Conservation (phyloP, 352 stramenopile genomes). For the Plasmopara muralis region DNA sequence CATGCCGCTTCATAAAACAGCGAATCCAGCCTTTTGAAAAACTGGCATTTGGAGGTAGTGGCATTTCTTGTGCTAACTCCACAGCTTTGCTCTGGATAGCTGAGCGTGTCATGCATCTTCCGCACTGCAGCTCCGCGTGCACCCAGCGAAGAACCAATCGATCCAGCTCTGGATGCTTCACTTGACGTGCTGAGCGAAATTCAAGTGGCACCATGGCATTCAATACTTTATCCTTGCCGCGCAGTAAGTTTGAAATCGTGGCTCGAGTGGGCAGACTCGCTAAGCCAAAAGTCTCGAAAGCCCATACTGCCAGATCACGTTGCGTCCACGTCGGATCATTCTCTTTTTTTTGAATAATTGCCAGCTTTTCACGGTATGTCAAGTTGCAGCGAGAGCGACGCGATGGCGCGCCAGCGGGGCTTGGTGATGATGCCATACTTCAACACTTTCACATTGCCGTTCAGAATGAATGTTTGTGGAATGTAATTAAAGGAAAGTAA, state of each 20-base stretch:
- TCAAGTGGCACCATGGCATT: slow-evolving; percentile 31
- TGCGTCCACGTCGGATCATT: slow-evolving; percentile 46
- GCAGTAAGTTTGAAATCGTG: too few relatives aligned
- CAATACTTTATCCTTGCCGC: slow-evolving; percentile 24
- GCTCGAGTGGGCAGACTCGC: slow-evolving; percentile 37
- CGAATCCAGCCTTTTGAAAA: slow-evolving; percentile 64
- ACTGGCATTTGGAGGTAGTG: slow-evolving; percentile 27
- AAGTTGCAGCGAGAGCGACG: too few relatives aligned
- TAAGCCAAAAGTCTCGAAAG: slow-evolving; percentile 45
- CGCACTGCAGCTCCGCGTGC: slow-evolving; percentile 22
- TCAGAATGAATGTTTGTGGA: too few relatives aligned
- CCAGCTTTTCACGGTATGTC: too few relatives aligned
- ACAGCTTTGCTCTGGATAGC: slow-evolving; percentile 32
- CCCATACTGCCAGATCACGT: slow-evolving; percentile 43
- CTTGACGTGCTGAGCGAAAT: slow-evolving; percentile 35
- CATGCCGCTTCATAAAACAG: slow-evolving; percentile 53
- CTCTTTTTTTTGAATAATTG: slow-evolving; percentile 2
- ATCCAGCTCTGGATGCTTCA: slow-evolving; percentile 53
- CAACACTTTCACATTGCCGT: too few relatives aligned
- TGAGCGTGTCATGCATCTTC: slow-evolving; percentile 21
- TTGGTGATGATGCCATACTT: too few relatives aligned
- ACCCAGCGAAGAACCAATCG: slow-evolving; percentile 40
- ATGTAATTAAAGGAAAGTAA: too few relatives aligned
- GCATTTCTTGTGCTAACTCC: slow-evolving; percentile 31
- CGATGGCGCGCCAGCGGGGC: too few relatives aligned